A percentile compares a stretch with the other conserved stretches of the same genome.
These are phyloP conservation scores for Thermothelomyces thermophilus DNA, from an alignment of 2,329 filamentous ascomycete genomes.

Conservation along the genomic window DNA sequence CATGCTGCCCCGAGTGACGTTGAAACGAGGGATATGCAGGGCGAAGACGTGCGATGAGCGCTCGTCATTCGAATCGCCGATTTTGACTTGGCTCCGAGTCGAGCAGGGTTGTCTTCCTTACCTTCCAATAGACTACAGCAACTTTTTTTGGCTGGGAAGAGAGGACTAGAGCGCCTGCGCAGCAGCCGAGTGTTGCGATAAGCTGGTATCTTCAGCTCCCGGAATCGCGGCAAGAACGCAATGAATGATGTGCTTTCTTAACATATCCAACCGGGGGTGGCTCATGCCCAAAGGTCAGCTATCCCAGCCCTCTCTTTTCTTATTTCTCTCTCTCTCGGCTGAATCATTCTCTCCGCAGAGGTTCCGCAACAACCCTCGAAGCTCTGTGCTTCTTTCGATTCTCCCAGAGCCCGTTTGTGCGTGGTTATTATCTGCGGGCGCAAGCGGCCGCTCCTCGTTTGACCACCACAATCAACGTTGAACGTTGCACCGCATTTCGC, in stretches of 20 bases:
- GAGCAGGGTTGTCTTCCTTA: not conserved
- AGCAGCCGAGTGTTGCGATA: too few species aligned
- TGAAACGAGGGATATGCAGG: constrained; percentile 13
- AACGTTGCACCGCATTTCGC: constrained; percentile 9
- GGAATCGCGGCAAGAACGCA: too few species aligned
- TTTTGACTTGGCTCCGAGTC: not conserved
- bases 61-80: not conserved
- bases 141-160: not conserved
- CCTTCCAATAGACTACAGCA: not conserved
- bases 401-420: constrained; percentile 5
- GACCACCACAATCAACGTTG: constrained; percentile 8
- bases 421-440: constrained; percentile 6
- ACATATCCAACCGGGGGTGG: too few species aligned
- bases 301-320: not conserved
- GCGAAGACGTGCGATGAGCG: constrained; percentile 2
- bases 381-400: too few species aligned
- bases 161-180: not conserved
- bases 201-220: too few species aligned
- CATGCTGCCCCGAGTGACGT: not conserved
- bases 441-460: constrained; percentile 12
- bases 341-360: too few species aligned
- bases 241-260: too few species aligned
- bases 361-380: too few species aligned
- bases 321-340: not conserved
- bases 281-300: too few species aligned